Evolutionary conservation across 2,329 filamentous ascomycete species (phyloP).

Genomic region (Diaporthe destruens): DNA sequence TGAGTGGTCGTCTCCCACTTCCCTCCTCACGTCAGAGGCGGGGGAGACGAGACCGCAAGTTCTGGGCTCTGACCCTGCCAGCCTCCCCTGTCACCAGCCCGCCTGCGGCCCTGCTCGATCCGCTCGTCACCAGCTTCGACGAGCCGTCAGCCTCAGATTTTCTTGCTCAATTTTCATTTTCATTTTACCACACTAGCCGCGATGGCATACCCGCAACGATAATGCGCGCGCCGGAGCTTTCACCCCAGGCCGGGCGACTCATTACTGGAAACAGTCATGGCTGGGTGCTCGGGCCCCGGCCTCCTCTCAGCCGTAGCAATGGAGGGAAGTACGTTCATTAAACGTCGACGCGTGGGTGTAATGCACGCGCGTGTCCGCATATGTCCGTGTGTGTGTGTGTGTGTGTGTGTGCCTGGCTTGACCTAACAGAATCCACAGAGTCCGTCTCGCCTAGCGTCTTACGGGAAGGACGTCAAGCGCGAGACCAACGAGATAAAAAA

Average conservation of each 20-base stretch:
- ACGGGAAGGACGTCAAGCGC: constrained; percentile 24
- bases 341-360: constrained; percentile 20
- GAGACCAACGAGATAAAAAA: neutral
- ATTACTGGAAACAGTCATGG: constrained; percentile 16
- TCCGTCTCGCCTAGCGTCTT: constrained; percentile 16
- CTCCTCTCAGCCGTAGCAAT: constrained; percentile 24
- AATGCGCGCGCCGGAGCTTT: constrained; percentile 14
- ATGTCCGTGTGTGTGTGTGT: constrained; percentile 28
- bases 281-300: constrained; percentile 12
- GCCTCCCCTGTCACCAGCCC: constrained; percentile 2
- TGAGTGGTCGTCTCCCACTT: constrained; percentile 30
- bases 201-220: constrained; percentile 23
- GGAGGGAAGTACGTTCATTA: constrained; percentile 6
- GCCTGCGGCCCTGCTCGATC: neutral
- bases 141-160: constrained; percentile 16
- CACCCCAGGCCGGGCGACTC: constrained; percentile 1
- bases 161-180: constrained; percentile 15
- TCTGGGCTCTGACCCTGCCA: constrained; percentile 19
- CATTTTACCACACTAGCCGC: constrained; percentile 34
- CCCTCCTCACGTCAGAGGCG: constrained; percentile 29
- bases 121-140: constrained; percentile 24
- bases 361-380: constrained; percentile 30
- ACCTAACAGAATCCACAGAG: constrained; percentile 24
- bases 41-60: constrained; percentile 9
- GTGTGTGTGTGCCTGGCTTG: constrained; percentile 24